phyloP scores from a whole-genome alignment of 2,329 filamentous ascomycete species.

The Ambrosiella beaveri region DNA sequence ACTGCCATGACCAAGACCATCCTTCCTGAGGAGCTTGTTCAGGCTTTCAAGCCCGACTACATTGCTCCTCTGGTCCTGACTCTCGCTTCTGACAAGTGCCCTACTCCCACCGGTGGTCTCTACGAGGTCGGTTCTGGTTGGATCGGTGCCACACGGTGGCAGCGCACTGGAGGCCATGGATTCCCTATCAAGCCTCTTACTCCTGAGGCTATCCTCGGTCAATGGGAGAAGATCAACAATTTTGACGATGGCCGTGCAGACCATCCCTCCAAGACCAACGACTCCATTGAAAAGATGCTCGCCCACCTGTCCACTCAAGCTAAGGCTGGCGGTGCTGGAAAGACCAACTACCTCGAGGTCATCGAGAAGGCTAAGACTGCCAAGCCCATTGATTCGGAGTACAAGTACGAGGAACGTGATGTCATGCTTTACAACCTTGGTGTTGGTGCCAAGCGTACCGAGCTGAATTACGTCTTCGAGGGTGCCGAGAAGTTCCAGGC shows the following conservation, averaged over 20 bases:
- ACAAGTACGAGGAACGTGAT: slow-evolving; percentile 71
- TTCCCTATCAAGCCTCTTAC: slow-evolving; percentile 75
- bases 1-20: slow-evolving; percentile 89
- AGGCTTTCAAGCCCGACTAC: slow-evolving; percentile 98
- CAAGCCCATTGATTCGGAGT: slow-evolving; percentile 55
- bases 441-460: slow-evolving; percentile 75
- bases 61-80: slow-evolving; percentile 84
- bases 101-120: slow-evolving; percentile 67
- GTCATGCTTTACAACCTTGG: slow-evolving; percentile 92
- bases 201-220: slow-evolving; percentile 63
- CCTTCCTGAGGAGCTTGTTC: slow-evolving; percentile 91
- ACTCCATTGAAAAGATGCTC: slow-evolving; percentile 58
- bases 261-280: slow-evolving; percentile 62
- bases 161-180: slow-evolving; percentile 71
- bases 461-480: slow-evolving; percentile 80
- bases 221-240: slow-evolving; percentile 64
- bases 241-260: slow-evolving; percentile 82
- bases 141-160: slow-evolving; percentile 85
- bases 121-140: slow-evolving; percentile 94
- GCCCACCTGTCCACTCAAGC: slow-evolving; percentile 71
- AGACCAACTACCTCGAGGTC: slow-evolving; percentile 43
- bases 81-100: slow-evolving; percentile 70
- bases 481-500: slow-evolving; percentile 83
- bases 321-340: slow-evolving; percentile 39
- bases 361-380: slow-evolving; percentile 62